These are phyloP conservation scores for Phallus indusiatus DNA, from an alignment of 768 basidiomycete species.

Conservation along the genomic window DNA sequence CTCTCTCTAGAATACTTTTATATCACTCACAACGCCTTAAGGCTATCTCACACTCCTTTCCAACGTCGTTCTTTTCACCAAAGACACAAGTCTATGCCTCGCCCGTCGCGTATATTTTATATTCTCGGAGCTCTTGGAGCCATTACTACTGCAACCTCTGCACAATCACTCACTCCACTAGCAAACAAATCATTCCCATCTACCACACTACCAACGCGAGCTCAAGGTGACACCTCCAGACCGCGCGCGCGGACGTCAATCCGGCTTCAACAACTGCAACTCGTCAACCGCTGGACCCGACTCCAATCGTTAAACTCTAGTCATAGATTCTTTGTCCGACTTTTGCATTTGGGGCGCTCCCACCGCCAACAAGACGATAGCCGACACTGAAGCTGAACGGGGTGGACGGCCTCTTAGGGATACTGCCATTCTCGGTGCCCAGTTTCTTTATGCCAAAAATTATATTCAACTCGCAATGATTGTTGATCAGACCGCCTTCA, in stretches of 20 bases:
- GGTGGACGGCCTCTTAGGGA: conserved; percentile 17
- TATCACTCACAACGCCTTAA: too few relatives aligned
- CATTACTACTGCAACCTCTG: background rate
- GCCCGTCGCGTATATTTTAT: background rate
- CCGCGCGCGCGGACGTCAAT: conserved; percentile 13
- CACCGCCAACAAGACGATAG: conserved; percentile 12
- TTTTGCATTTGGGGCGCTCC: conserved; percentile 15
- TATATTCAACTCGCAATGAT: background rate
- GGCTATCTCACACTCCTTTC: too few relatives aligned
- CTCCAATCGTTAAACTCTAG: conserved; percentile 10
- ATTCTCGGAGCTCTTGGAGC: background rate
- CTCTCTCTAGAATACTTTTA: too few relatives aligned
- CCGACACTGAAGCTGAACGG: conserved; percentile 17
- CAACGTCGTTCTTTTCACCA: too few relatives aligned
- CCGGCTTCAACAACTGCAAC: conserved; percentile 11
- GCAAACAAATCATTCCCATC: conserved; percentile 9
- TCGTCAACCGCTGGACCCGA: conserved; percentile 11
- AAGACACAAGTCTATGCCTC: background rate
- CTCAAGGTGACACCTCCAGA: conserved; percentile 23
- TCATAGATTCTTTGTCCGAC: conserved; percentile 6
- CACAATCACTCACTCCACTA: conserved; percentile 8
- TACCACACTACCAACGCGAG: conserved; percentile 36
- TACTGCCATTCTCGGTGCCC: conserved; percentile 15
- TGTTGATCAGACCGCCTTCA: background rate
- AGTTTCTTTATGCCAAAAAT: background rate